Evolutionary conservation across 2,329 filamentous ascomycete species (phyloP).

Genomic region (Hypocreales sp.): DNA sequence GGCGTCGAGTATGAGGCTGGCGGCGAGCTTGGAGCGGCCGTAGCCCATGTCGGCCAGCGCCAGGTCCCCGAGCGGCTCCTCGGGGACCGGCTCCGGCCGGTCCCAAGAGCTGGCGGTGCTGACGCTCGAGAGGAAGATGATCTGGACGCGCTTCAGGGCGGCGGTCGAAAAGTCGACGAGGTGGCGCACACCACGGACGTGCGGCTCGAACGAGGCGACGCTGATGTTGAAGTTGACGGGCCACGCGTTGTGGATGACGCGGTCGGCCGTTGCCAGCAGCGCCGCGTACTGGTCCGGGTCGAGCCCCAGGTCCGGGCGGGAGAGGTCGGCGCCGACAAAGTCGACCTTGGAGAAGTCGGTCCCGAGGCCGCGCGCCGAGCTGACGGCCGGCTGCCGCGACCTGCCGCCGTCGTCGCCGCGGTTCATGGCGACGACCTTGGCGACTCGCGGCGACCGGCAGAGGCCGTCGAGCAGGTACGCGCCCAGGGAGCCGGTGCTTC

Average conservation of each 20-base stretch:
- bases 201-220: constrained; percentile 30
- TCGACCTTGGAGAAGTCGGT: constrained; percentile 22
- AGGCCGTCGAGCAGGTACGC: constrained; percentile 45
- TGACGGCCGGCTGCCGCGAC: constrained; percentile 20
- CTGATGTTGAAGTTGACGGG: constrained; percentile 36
- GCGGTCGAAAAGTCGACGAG: constrained; percentile 24
- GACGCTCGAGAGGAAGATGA: constrained; percentile 29
- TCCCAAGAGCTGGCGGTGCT: constrained; percentile 19
- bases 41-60: constrained; percentile 18
- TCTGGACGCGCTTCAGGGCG: constrained; percentile 15
- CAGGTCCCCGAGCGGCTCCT: constrained; percentile 19
- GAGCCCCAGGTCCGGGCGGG: constrained; percentile 29
- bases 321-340: constrained; percentile 33
- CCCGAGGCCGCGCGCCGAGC: constrained; percentile 21
- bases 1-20: constrained; percentile 25
- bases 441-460: constrained; percentile 8
- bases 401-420: constrained; percentile 18
- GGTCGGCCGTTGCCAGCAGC: constrained; percentile 23
- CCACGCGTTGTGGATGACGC: constrained; percentile 35
- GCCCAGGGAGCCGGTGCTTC: constrained; percentile 78
- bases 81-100: constrained; percentile 16
- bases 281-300: constrained; percentile 15
- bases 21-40: constrained; percentile 26
- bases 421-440: constrained; percentile 12
- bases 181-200: constrained; percentile 33